Evolutionary conservation across 2,329 filamentous ascomycete genomes (phyloP).

Genomic region (Scleromitrula shiraiana): DNA sequence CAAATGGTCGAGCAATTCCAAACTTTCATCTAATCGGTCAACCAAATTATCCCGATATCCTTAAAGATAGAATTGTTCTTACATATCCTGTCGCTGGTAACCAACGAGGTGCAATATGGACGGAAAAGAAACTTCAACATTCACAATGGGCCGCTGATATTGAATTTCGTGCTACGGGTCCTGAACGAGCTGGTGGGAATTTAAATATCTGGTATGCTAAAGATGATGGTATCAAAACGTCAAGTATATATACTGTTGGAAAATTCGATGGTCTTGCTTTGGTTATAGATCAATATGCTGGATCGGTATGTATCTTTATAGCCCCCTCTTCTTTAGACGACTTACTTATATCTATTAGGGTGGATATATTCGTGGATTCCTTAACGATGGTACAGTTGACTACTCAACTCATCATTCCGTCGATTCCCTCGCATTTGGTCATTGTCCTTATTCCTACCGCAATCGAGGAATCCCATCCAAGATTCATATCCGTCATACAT

Average conservation of each 20-base stretch:
- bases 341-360: slow-evolving; percentile 34
- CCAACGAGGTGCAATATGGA: slow-evolving; percentile 77
- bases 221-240: slow-evolving; percentile 59
- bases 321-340: background rate
- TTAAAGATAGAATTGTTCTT: slow-evolving; percentile 87
- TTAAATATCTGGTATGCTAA: slow-evolving; percentile 87
- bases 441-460: slow-evolving; percentile 84
- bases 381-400: slow-evolving; percentile 83
- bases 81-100: slow-evolving; percentile 84
- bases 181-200: slow-evolving; percentile 79
- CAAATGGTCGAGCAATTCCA: slow-evolving; percentile 25
- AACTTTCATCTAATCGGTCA: slow-evolving; percentile 31
- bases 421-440: slow-evolving; percentile 83
- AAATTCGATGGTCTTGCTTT: slow-evolving; percentile 87
- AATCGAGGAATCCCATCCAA: slow-evolving; percentile 81
- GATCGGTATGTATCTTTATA: slow-evolving; percentile 39
- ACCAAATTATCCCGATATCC: slow-evolving; percentile 49
- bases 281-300: slow-evolving; percentile 76
- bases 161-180: slow-evolving; percentile 79
- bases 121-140: slow-evolving; percentile 52
- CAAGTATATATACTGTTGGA: slow-evolving; percentile 76
- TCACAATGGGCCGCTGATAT: slow-evolving; percentile 76
- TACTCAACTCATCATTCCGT: slow-evolving; percentile 69
- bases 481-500: slow-evolving; percentile 63
- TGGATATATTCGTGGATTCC: slow-evolving; percentile 81